These are phyloP conservation scores for Cenococcum geophilum DNA, from an alignment of 495 filamentous ascomycete species.

Conservation along the genomic window DNA sequence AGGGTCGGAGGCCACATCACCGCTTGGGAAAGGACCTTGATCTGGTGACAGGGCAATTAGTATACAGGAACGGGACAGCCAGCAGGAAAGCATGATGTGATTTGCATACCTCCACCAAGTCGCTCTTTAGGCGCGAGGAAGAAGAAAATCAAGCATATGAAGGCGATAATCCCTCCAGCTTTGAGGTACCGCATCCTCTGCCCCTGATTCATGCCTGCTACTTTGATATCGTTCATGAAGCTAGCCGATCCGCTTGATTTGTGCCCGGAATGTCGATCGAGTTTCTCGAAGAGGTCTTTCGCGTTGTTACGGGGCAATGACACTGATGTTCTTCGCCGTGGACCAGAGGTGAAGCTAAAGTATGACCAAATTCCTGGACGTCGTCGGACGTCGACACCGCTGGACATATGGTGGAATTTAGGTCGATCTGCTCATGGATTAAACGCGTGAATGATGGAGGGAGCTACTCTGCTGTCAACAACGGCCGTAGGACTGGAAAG, in stretches of 20 bases:
- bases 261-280: conserved; percentile 34
- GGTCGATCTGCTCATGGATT: background rate
- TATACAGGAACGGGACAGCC: conserved; percentile 34
- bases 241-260: conserved; percentile 20
- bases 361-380: conserved; percentile 47
- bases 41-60: conserved; percentile 1
- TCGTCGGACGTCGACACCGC: conserved; percentile 38
- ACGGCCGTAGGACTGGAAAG: background rate
- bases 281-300: conserved; percentile 45
- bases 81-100: conserved; percentile 17
- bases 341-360: conserved; percentile 40
- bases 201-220: conserved; percentile 46
- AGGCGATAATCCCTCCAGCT: conserved; percentile 69
- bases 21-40: conserved; percentile 17
- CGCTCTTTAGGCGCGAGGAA: conserved; percentile 59
- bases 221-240: conserved; percentile 40
- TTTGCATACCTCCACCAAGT: conserved; percentile 25
- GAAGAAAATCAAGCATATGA: conserved; percentile 68
- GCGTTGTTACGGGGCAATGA: conserved; percentile 38
- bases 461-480: background rate
- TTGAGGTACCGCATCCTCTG: conserved; percentile 63
- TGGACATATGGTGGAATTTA: conserved; percentile 39
- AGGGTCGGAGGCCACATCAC: conserved; percentile 48
- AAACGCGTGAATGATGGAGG: background rate
- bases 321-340: conserved; percentile 36